Percentiles rank a stretch among this genome's conserved stretches.
Conservation (phyloP, 176 grass and related monocot genomes). For the Saccharum officinarum region DNA sequence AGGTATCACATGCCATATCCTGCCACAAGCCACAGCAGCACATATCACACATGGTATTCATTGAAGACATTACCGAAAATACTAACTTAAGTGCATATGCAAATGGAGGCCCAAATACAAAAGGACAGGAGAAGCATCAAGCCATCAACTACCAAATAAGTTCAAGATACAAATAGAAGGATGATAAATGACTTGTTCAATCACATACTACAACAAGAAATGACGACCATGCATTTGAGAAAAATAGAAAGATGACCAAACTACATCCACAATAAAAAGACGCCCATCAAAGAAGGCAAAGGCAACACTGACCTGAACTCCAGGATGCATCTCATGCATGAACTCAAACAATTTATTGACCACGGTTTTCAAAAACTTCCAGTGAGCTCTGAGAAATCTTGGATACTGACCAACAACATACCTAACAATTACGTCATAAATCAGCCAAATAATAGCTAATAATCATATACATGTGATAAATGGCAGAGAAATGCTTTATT, state of each 20-base stretch:
- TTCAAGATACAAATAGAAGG: slow-evolving; percentile 25
- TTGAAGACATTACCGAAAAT: slow-evolving; percentile 2
- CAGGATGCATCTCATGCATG: slow-evolving; percentile 99
- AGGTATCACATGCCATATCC: slow-evolving; percentile 99
- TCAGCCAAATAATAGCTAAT: slow-evolving; percentile 20
- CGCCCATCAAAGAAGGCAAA: background rate
- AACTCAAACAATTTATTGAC: slow-evolving; percentile 99
- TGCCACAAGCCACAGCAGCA: slow-evolving; percentile 43
- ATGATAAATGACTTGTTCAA: background rate
- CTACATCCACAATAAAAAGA: background rate
- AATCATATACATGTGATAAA: slow-evolving; percentile 1
- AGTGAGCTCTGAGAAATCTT: slow-evolving; percentile 97
- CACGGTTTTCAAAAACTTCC: slow-evolving; percentile 99
- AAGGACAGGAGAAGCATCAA: background rate
- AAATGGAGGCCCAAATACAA: background rate
- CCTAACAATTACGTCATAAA: slow-evolving; percentile 50
- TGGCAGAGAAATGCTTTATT: slow-evolving; percentile 23
- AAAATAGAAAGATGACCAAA: background rate
- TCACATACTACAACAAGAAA: slow-evolving; percentile 7
- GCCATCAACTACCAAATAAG: background rate
- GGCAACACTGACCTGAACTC: slow-evolving; percentile 82
- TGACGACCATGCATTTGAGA: background rate
- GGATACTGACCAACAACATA: slow-evolving; percentile 99
- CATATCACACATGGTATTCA: slow-evolving; percentile 29
- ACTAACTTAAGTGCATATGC: slow-evolving; percentile 22